A percentile compares a stretch with the other conserved stretches of the same genome.
Evolutionary conservation across 202 grass and related monocot species (phyloP).

Genomic region (Digitaria exilis): DNA sequence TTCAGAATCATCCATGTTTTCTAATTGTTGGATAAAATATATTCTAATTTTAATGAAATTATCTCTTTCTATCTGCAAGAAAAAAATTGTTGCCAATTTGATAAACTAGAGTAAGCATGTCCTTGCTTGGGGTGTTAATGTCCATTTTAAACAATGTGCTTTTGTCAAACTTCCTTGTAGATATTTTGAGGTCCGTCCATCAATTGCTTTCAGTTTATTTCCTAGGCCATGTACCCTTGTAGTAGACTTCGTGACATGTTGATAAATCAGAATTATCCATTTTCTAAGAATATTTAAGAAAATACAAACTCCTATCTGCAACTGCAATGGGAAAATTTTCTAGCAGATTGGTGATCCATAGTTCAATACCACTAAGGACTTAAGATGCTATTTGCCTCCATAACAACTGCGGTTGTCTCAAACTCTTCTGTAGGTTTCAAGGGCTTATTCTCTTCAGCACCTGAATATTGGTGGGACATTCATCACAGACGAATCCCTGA

Average conservation of each 20-base stretch:
- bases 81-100: not conserved
- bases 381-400: not conserved
- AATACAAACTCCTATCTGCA: not conserved
- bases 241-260: not conserved
- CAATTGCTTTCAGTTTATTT: not conserved
- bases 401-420: not conserved
- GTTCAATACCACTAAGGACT: not conserved
- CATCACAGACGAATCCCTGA: conserved; percentile 88
- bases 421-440: conserved; percentile 64
- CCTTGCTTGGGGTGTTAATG: not conserved
- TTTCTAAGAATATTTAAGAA: not conserved
- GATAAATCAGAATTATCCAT: not conserved
- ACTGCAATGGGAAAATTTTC: not conserved
- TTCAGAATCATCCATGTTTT: not conserved
- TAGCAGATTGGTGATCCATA: not conserved
- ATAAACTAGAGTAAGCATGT: not conserved
- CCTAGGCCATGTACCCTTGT: not conserved
- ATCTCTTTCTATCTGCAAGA: not conserved
- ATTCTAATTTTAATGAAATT: not conserved
- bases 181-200: conserved; percentile 24
- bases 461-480: conserved; percentile 94
- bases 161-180: conserved; percentile 40
- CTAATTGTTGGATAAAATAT: not conserved
- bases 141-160: not conserved
- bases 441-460: conserved; percentile 79